Evolutionary conservation across 306 rosid genomes (phyloP), one percentile per base, ranked within the genome.

Genomic region (Cucumis hystrix): DNA sequence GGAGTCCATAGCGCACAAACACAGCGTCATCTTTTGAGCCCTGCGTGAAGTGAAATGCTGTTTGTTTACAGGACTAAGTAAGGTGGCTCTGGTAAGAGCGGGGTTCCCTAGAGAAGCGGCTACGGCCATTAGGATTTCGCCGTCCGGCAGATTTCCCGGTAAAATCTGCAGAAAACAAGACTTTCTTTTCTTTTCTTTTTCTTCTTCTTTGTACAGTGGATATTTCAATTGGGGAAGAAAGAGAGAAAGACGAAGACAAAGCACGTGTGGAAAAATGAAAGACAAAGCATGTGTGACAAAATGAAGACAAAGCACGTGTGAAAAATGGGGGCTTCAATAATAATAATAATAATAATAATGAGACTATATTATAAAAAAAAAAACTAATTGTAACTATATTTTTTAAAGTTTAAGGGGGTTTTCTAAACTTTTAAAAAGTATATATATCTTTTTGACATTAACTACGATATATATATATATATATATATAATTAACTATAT

Each of bases 71-170:
- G 23, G 14, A 6, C 41, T 28, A 35, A 15, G 70, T 21, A 79
- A 75, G 28, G 51, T 43, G 60, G 76, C 79, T 58, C 69, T 75
- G 0, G 47, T 43, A 25, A 81, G 78, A 81, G 73, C 45, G 25
- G 78, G 57, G 80, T 39, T 84, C 76, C 71, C 79, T 28, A 78
- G 78, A 61, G 30, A 78, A 12, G 17, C 83, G 66, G 82, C 59
- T 18, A 71, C 10, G 4, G 86, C 59, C 69, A 84, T 58, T 69
- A 25, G n/a, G 52, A 80, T 56, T 58, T 84, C 85, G 35, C 71
- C 21, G 70, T 83, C 75, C 75, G 70, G 79, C 57, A 77, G 84
- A 79, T 28, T 51, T 74, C 58, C 78, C 80, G 47, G 4, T 16
- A 35, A 64, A 7, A 8, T 64, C 71, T 64, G 71, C 71, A 37